phyloP scores from a whole-genome alignment of 495 filamentous ascomycete species.

The Jackrogersella minutella region DNA sequence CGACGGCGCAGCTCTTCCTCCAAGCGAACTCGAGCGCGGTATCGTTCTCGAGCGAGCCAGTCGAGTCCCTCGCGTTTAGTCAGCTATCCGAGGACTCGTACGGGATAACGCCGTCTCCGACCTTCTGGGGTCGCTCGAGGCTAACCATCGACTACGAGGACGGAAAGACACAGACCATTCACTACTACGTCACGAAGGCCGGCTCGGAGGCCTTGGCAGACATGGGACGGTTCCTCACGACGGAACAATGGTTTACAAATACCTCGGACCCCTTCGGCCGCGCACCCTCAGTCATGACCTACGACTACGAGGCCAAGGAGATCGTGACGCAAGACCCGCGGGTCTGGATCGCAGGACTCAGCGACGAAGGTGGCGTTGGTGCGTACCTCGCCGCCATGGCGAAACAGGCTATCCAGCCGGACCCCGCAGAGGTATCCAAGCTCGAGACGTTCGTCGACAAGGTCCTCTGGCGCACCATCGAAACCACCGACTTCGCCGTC shows the following conservation, averaged over 20 bases:
- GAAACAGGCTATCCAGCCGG: constrained; percentile 57
- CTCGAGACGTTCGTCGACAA: constrained; percentile 57
- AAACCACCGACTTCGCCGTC: constrained; percentile 51
- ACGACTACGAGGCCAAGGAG: constrained; percentile 51
- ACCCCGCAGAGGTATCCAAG: constrained; percentile 52
- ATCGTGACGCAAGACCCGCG: constrained; percentile 58
- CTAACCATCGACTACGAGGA: constrained; percentile 53
- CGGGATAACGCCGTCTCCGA: constrained; percentile 43
- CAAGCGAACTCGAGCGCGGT: constrained; percentile 40
- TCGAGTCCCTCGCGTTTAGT: constrained; percentile 34
- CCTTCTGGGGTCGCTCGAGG: constrained; percentile 52
- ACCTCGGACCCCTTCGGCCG: constrained; percentile 58
- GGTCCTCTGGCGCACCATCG: constrained; percentile 54
- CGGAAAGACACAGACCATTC: constrained; percentile 54
- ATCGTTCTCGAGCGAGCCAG: constrained; percentile 38
- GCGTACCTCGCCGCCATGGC: constrained; percentile 56
- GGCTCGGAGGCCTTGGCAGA: constrained; percentile 47
- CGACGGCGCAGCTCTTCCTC: constrained; percentile 51
- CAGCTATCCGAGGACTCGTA: constrained; percentile 24
- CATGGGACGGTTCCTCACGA: constrained; percentile 50
- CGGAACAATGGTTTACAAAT: constrained; percentile 55
- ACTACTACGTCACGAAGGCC: constrained; percentile 59
- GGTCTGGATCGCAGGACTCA: constrained; percentile 62
- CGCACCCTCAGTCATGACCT: constrained; percentile 58
- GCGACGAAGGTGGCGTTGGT: constrained; percentile 60